A percentile compares a stretch with the other conserved stretches of the same genome.
Evolutionary conservation across 1,284 basidiomycete genomes (phyloP).

Genomic region (Trichosporon asahii): DNA sequence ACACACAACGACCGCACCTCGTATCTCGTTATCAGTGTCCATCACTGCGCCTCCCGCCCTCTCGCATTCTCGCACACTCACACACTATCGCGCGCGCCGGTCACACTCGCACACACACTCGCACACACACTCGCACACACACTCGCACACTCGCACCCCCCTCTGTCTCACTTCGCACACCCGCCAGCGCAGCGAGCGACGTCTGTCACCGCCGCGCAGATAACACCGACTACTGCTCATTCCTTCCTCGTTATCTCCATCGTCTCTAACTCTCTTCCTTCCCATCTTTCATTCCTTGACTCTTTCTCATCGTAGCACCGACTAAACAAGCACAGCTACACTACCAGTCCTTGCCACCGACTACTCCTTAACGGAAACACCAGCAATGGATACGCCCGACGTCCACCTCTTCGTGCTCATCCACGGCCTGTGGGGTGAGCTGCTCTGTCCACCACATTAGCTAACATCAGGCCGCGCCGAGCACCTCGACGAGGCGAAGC

Average conservation of each 20-base stretch:
- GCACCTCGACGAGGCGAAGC: slow-evolving; percentile 40
- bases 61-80: background rate
- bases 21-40: background rate
- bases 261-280: background rate
- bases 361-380: background rate
- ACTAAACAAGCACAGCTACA: background rate
- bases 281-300: background rate
- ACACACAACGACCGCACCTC: background rate
- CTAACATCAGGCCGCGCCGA: slow-evolving; percentile 35
- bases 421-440: slow-evolving; percentile 50
- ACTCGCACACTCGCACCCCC: background rate
- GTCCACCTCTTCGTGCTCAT: slow-evolving; percentile 50
- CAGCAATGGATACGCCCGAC: slow-evolving; percentile 17
- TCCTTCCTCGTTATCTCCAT: background rate
- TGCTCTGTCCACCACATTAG: background rate
- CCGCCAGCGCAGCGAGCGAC: background rate
- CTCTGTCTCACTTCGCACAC: background rate
- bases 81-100: background rate
- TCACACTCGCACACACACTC: no score
- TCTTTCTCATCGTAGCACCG: background rate
- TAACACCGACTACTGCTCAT: background rate
- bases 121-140: background rate
- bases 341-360: background rate
- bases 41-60: background rate
- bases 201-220: background rate